Evolutionary conservation across 108 stramenopile genomes (phyloP).

Genomic region (Cyclotella choctawhatcheeana): DNA sequence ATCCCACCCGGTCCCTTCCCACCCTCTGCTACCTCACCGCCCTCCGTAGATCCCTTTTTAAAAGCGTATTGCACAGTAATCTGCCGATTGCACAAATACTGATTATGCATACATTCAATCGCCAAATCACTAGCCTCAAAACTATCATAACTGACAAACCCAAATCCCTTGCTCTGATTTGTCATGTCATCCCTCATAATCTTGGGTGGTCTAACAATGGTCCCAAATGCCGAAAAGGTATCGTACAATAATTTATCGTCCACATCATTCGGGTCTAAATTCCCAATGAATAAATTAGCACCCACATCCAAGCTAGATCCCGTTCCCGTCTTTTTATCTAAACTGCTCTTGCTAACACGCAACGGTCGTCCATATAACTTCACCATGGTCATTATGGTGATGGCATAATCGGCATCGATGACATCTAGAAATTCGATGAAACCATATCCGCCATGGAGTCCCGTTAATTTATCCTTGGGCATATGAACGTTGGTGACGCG

Average conservation of each 20-base stretch:
- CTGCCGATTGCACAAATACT: conserved; percentile 95
- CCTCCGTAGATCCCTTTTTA: conserved; percentile 83
- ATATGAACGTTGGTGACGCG: conserved; percentile 94
- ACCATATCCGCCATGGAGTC: conserved; percentile 91
- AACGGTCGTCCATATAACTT: conserved; percentile 92
- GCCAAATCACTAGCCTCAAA: conserved; percentile 97
- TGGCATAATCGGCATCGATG: conserved; percentile 96
- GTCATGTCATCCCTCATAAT: conserved; percentile 91
- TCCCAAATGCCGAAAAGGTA: conserved; percentile 98
- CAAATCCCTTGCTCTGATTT: conserved; percentile 91
- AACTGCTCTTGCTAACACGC: conserved; percentile 88
- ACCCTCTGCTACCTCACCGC: conserved; percentile 43
- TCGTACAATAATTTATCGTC: conserved; percentile 98
- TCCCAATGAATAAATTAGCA: conserved; percentile 98
- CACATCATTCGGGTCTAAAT: conserved; percentile 93
- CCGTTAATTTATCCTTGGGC: conserved; percentile 97
- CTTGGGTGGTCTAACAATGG: conserved; percentile 88
- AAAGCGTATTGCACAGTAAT: conserved; percentile 98
- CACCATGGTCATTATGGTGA: conserved; percentile 97
- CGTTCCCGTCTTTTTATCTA: conserved; percentile 78
- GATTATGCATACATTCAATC: conserved; percentile 98
- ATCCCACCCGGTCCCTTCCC: conserved; percentile 58
- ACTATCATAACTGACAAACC: conserved; percentile 92
- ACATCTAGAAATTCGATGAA: conserved; percentile 96
- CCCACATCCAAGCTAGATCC: conserved; percentile 87